Evolutionary conservation across 495 filamentous ascomycete species (phyloP).

Genomic region (Aspergillus nanangensis): DNA sequence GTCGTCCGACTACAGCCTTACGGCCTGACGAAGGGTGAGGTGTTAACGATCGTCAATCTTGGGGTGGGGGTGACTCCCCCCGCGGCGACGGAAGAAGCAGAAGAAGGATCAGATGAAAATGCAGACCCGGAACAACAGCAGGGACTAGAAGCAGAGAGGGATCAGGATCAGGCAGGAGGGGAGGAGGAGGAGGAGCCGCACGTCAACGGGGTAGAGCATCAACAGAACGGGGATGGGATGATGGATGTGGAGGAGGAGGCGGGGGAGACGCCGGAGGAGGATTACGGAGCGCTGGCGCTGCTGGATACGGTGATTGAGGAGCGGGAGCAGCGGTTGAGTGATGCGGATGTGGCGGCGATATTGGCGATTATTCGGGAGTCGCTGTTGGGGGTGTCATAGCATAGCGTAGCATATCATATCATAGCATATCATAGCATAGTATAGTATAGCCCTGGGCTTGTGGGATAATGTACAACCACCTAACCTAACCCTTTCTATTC

Average conservation of each 20-base stretch:
- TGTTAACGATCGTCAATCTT: constrained; percentile 62
- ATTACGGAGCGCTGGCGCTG: constrained; percentile 35
- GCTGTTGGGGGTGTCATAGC: constrained; percentile 17
- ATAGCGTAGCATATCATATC: neutral
- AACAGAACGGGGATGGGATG: constrained; percentile 16
- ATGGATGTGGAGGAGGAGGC: constrained; percentile 7
- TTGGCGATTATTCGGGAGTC: constrained; percentile 34
- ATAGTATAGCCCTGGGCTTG: too few species aligned
- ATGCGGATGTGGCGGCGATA: constrained; percentile 32
- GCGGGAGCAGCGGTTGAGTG: constrained; percentile 33
- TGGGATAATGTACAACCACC: too few species aligned
- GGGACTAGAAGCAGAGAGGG: constrained; percentile 2
- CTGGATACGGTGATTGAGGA: constrained; percentile 43
- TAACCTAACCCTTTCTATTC: too few species aligned
- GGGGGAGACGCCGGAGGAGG: constrained; percentile 24
- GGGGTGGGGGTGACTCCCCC: constrained; percentile 25
- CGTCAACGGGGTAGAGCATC: constrained; percentile 11
- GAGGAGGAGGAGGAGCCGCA: constrained; percentile 5
- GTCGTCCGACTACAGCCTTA: constrained; percentile 39
- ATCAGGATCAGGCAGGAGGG: constrained; percentile 4
- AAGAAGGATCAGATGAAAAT: neutral
- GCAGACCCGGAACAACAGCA: neutral
- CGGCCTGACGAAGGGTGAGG: constrained; percentile 57
- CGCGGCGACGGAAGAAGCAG: neutral
- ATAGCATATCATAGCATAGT: too few species aligned